Conservation (phyloP, 345 rosid species). For the Sisymbrium altissimum region DNA sequence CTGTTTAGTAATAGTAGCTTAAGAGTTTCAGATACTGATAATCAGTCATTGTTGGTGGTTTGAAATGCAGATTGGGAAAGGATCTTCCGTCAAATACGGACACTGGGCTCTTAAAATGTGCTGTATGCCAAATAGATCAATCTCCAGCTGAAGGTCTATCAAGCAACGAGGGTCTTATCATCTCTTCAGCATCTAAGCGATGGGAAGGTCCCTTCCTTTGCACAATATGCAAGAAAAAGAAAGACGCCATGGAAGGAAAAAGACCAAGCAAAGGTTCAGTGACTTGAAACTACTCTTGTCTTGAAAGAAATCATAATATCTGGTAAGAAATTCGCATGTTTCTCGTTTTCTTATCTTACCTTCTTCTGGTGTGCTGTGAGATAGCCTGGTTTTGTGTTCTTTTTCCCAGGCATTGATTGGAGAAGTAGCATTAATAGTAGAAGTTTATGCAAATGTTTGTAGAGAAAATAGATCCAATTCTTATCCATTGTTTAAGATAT, state of each 20-base stretch:
- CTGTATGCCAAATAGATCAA: slow-evolving; percentile 96
- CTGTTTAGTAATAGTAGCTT: background rate
- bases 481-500: slow-evolving; percentile 30
- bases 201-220: slow-evolving; percentile 98
- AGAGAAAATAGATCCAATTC: slow-evolving; percentile 32
- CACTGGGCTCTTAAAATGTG: slow-evolving; percentile 75
- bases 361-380: slow-evolving; percentile 20
- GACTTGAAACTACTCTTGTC: slow-evolving; percentile 32
- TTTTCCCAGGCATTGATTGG: slow-evolving; percentile 16
- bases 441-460: slow-evolving; percentile 30
- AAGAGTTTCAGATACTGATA: background rate
- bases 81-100: slow-evolving; percentile 48
- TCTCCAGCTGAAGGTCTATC: slow-evolving; percentile 56
- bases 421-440: slow-evolving; percentile 27
- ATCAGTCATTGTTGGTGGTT: background rate
- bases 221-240: slow-evolving; percentile 74
- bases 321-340: slow-evolving; percentile 5
- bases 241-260: slow-evolving; percentile 99
- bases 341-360: background rate
- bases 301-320: background rate
- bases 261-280: slow-evolving; percentile 57
- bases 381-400: slow-evolving; percentile 17
- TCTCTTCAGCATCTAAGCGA: slow-evolving; percentile 73
- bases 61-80: slow-evolving; percentile 78
- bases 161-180: slow-evolving; percentile 55